Evolutionary conservation across 345 rosid species (phyloP).

Genomic region (Corchorus capsularis): DNA sequence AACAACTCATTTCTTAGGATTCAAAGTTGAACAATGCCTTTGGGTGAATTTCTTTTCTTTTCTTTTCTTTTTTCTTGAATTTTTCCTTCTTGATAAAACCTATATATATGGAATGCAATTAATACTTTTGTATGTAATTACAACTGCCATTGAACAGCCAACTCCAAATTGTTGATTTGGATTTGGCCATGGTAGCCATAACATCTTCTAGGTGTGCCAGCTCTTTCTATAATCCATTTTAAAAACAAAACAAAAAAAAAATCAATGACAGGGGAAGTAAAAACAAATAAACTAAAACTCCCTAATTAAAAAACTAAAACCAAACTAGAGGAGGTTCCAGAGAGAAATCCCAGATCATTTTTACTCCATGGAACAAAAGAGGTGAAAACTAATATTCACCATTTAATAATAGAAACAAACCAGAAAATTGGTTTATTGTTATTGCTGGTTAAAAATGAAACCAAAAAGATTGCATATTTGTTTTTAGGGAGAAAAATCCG

Average conservation of each 20-base stretch:
- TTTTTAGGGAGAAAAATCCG: neutral
- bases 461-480: neutral
- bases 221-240: neutral
- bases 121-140: neutral
- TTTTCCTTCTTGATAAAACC: neutral
- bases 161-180: neutral
- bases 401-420: neutral
- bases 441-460: slow-evolving; percentile 4
- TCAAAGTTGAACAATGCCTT: neutral
- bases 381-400: slow-evolving; percentile 9
- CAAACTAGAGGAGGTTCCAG: neutral
- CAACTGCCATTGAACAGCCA: neutral
- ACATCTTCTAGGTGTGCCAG: neutral
- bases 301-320: neutral
- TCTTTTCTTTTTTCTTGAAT: neutral
- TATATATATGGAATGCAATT: neutral
- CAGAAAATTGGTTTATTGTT: neutral
- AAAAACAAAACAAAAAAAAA: neutral
- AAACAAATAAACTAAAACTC: neutral
- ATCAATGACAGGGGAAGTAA: neutral
- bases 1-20: slow-evolving; percentile 63
- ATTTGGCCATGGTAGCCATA: neutral
- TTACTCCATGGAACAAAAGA: neutral
- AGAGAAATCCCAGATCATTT: neutral
- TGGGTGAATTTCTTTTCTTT: neutral